Percentiles rank a stretch among this genome's conserved stretches.
Evolutionary conservation across 2,329 filamentous ascomycete genomes (phyloP).

Genomic region (Pseudomassariella vexata): DNA sequence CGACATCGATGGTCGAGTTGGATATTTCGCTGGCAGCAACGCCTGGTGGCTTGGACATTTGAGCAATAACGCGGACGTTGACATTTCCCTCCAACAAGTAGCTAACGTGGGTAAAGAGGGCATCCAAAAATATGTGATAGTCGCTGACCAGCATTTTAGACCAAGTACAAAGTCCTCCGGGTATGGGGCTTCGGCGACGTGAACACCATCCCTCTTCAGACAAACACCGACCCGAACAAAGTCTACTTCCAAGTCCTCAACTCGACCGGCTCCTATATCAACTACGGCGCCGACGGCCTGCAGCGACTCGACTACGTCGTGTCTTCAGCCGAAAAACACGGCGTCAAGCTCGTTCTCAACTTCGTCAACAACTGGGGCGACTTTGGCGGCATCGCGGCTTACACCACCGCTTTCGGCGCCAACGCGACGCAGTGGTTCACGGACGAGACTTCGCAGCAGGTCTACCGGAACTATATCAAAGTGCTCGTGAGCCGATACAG

Average conservation of each 20-base stretch:
- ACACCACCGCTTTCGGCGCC: slow-evolving; percentile 48
- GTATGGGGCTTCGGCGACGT: slow-evolving; percentile 56
- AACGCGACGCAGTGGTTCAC: slow-evolving; percentile 40
- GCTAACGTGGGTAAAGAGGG: too few species aligned
- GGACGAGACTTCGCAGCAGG: slow-evolving; percentile 25
- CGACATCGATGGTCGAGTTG: slow-evolving; percentile 46
- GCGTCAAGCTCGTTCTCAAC: slow-evolving; percentile 47
- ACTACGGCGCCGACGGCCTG: slow-evolving; percentile 38
- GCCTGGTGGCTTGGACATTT: too few species aligned
- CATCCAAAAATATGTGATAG: too few species aligned
- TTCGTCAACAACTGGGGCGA: slow-evolving; percentile 56
- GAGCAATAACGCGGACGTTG: slow-evolving; percentile 30
- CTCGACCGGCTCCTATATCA: slow-evolving; percentile 37
- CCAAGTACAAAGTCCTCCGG: slow-evolving; percentile 46
- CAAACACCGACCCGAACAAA: slow-evolving; percentile 36
- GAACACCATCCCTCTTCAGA: slow-evolving; percentile 49
- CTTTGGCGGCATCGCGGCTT: slow-evolving; percentile 55
- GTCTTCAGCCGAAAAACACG: slow-evolving; percentile 38
- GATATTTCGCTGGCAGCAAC: slow-evolving; percentile 52
- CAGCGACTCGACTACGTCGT: slow-evolving; percentile 45
- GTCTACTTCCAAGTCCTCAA: slow-evolving; percentile 44
- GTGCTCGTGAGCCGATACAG: slow-evolving; percentile 54
- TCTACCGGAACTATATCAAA: slow-evolving; percentile 53
- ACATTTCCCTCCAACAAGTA: slow-evolving; percentile 35
- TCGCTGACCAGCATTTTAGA: too few species aligned